Evolutionary conservation across 2,329 filamentous ascomycete genomes (phyloP), one percentile per base, ranked within the genome.

Genomic region (Sordariomycetes sp.): DNA sequence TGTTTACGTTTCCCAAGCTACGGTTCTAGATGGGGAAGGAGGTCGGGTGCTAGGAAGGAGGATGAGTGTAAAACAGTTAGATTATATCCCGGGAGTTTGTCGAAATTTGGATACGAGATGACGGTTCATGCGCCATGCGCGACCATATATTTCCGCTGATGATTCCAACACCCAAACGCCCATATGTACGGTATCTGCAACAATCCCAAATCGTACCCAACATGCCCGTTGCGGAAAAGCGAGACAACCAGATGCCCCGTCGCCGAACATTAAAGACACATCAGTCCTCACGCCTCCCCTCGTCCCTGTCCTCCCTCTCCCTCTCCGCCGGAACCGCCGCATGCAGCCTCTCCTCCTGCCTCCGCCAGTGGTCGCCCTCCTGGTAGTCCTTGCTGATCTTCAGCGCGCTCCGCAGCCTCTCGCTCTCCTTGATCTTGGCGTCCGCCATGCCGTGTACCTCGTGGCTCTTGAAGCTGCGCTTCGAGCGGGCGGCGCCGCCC

Each of bases 401-500:
- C 62, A 99, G 76, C 8, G 94, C 94, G 70, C 79, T 88, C 62
- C 92, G 77, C 68, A 99, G 74, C 64, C 88, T 81, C 73, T 97
- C 91, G 70, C 87, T 96, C 78, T 99, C 94, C 69, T 89, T 87
- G 63, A 95, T 92, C 79, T 99, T 99, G 60, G 92, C 94, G 65
- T 94, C 88, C 20, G 94, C 94, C 69, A 96, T 79, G 73, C 97
- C 94, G 74, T 99, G 94, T 22, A 97, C 90, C 72, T 97, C 90
- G 72, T 97, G 90, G 62, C 85, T 79, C 73, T 97, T 99, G 62
- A 97, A 78, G 10, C 81, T 79, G 63, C 76, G 80, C 57, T 68
- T 72, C n/a, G 66, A 70, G 25, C 68, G 71, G 20, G 20, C 45
- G 45, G 10, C 22, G 45, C 22, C 45, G 7, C 64, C 68, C 25